Base-by-base conservation (phyloP, 1,284 basidiomycete species). In the Cutaneotrichosporon spelunceum region DNA sequence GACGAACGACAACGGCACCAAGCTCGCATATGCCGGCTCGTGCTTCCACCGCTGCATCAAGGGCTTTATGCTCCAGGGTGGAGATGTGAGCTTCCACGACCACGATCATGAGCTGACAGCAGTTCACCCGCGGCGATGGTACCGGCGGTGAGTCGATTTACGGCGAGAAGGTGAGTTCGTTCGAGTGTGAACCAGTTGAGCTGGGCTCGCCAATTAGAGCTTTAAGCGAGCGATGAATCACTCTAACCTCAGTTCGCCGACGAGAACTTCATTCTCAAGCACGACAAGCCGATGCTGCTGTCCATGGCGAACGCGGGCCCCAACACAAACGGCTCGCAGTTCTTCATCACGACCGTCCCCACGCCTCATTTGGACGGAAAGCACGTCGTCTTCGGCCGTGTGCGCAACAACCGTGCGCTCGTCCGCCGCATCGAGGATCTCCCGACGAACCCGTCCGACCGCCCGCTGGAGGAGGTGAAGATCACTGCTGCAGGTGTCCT, bases 81-180 rank as follows among this genome's bases (percentile, higher is more conserved):
- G 78, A 39, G 79, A 81, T 61, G 39, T 42, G 39, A 42, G 39
- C 39, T 42, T 2, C n/a, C 8, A n/a, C 19, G 3, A 1, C 8
- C 19, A n/a, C 16, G 19, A 8, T 8, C 19, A 19, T n/a, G n/a
- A 42, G 39, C 39, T 42, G 19, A 42, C 39, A n/a, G 39, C 11
- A 42, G 39, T 80, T 79, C 61, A 80, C 79, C 13, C 63, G 68
- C 24, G 79, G 88, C 39, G 86, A 97, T 72, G 94, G 95, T 16
- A 97, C 92, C 1, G 94, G 95, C 64, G 91, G 91, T 59, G 88
- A 88, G 79, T 91, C 88, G 27, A 97, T 98, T 79, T 97, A 94
- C 71, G 93, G 94, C 67, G 84, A 86, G 68, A 91, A 89, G 67
- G 72, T 73, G 30, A 56, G 73, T 61, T 24, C n/a, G 39, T 5